These are phyloP conservation scores for Leccinum longicurvipes DNA, from an alignment of 768 basidiomycete genomes.

Conservation along the genomic window DNA sequence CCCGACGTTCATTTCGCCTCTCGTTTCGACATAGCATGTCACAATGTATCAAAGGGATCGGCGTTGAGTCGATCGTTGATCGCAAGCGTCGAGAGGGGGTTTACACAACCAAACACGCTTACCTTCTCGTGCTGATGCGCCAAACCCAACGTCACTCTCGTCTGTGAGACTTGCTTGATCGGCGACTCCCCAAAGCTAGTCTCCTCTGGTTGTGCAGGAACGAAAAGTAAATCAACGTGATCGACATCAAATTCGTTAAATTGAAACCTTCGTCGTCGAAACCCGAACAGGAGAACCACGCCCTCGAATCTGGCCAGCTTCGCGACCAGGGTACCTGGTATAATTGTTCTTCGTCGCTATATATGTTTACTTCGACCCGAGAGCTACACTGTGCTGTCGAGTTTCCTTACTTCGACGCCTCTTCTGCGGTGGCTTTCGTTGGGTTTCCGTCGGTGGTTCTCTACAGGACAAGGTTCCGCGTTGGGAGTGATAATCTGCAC, in stretches of 20 bases:
- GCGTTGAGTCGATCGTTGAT: constrained; percentile 9
- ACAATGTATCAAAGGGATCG: constrained; percentile 11
- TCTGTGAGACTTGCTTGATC: constrained; percentile 1
- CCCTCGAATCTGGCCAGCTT: constrained; percentile 22
- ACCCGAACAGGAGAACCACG: constrained; percentile 13
- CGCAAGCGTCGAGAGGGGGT: constrained; percentile 2
- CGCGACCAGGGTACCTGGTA: constrained; percentile 14
- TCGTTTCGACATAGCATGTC: constrained; percentile 2
- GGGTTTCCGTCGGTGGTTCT: not conserved
- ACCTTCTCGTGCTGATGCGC: constrained; percentile 4
- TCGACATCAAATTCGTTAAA: constrained; percentile 24
- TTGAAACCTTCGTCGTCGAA: constrained; percentile 15
- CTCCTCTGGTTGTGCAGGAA: constrained; percentile 15
- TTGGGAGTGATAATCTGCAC: not conserved
- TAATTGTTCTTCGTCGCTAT: constrained; percentile 17
- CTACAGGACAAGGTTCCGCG: not conserved
- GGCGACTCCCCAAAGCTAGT: no score
- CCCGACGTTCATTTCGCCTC: constrained; percentile 12
- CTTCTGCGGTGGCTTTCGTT: not conserved
- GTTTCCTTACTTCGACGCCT: constrained; percentile 12
- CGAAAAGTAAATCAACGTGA: constrained; percentile 17
- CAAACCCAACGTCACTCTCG: constrained; percentile 13
- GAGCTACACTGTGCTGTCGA: not conserved
- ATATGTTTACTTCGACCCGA: constrained; percentile 11
- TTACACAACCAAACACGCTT: constrained; percentile 1